A percentile compares a stretch with the other conserved stretches of the same genome.
Evolutionary conservation across 345 rosid genomes (phyloP).

Genomic region (Arabis alpina): DNA sequence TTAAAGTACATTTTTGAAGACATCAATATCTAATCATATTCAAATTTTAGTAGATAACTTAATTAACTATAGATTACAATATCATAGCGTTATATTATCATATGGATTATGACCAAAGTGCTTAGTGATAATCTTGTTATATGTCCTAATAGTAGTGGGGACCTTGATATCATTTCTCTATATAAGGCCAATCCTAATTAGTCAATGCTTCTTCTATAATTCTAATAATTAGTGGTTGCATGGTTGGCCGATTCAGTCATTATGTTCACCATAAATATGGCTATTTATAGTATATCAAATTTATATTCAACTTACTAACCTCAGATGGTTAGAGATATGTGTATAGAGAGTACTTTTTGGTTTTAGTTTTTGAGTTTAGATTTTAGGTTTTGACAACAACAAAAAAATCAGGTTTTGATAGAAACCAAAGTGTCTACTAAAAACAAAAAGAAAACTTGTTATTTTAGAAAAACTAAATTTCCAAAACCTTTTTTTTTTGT

Average conservation of each 20-base stretch:
- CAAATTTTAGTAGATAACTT: conserved; percentile 32
- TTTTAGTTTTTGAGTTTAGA: too few relatives aligned
- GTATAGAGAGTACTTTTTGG: too few relatives aligned
- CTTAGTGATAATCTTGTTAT: conserved; percentile 39
- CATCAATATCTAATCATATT: conserved; percentile 24
- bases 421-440: too few relatives aligned
- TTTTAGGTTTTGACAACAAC: too few relatives aligned
- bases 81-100: conserved; percentile 24
- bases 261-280: background rate
- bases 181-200: conserved; percentile 24
- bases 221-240: conserved; percentile 11
- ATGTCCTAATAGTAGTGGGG: conserved; percentile 21
- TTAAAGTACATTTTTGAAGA: background rate
- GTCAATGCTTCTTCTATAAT: conserved; percentile 33
- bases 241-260: conserved; percentile 10
- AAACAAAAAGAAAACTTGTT: too few relatives aligned
- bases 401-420: too few relatives aligned
- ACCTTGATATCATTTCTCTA: conserved; percentile 18
- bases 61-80: conserved; percentile 30
- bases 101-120: conserved; percentile 38
- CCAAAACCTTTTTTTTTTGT: too few relatives aligned
- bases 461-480: too few relatives aligned
- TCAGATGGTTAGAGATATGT: too few relatives aligned
- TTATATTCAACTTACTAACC: too few relatives aligned
- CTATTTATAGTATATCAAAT: too few relatives aligned